phyloP scores from a whole-genome alignment of 805 yeast genomes.

The Metschnikowia amazonensis region DNA sequence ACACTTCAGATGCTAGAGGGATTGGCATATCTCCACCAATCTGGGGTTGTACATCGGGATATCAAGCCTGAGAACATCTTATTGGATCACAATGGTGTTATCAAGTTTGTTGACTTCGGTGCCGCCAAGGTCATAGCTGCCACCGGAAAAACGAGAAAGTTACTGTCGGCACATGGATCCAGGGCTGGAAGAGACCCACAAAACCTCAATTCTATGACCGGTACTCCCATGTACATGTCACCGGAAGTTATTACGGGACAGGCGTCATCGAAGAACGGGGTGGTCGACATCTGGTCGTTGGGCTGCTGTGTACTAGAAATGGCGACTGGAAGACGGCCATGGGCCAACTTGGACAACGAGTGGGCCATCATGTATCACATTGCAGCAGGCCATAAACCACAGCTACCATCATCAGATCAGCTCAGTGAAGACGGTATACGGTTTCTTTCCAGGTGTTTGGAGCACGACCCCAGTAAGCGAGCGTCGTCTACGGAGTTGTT shows the following conservation, averaged over 20 bases:
- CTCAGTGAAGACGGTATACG: conserved; percentile 67
- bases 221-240: conserved; percentile 99
- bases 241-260: conserved; percentile 92
- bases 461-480: conserved; percentile 76
- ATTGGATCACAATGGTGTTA: conserved; percentile 85
- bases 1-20: conserved; percentile 93
- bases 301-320: conserved; percentile 96
- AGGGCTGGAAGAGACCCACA: conserved; percentile 16
- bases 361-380: conserved; percentile 99
- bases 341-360: conserved; percentile 94
- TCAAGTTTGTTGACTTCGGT: conserved; percentile 95
- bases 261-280: conserved; percentile 55
- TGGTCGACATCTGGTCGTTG: conserved; percentile 89
- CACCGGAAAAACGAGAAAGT: conserved; percentile 43
- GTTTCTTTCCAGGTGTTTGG: conserved; percentile 72
- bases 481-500: conserved; percentile 81
- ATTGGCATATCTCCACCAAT: conserved; percentile 86
- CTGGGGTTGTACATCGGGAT: conserved; percentile 95
- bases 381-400: conserved; percentile 92
- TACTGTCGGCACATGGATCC: conserved; percentile 5
- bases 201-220: conserved; percentile 57
- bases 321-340: conserved; percentile 95
- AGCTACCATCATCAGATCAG: conserved; percentile 74
- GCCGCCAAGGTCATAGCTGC: conserved; percentile 88
- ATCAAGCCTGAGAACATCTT: conserved; percentile 93